A percentile compares a stretch with the other conserved stretches of the same genome.
Evolutionary conservation across 73 alveolate genomes (phyloP).

Genomic region (Durusdinium trenchii): DNA sequence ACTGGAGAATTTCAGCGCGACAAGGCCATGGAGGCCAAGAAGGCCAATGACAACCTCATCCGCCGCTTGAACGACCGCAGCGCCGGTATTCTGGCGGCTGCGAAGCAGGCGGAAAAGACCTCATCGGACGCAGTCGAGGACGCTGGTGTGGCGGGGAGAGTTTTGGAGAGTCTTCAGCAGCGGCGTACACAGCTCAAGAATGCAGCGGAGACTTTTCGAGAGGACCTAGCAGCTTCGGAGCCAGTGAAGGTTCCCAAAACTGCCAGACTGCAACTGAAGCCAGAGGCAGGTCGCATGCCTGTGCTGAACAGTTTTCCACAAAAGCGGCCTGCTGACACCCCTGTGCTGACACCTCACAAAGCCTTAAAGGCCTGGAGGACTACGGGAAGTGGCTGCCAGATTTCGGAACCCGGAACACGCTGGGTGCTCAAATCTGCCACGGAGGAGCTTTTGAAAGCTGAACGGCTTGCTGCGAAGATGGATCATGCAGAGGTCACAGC

Average conservation of each 20-base stretch:
- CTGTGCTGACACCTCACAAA: not conserved
- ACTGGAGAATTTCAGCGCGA: slow-evolving; percentile 68
- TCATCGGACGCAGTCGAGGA: not conserved
- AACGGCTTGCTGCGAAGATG: slow-evolving; percentile 8
- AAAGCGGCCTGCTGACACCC: not conserved
- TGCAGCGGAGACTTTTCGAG: slow-evolving; percentile 18
- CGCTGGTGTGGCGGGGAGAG: not conserved
- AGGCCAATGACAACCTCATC: slow-evolving; percentile 34
- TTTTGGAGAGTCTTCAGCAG: not conserved
- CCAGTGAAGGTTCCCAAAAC: not conserved
- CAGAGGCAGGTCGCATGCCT: slow-evolving; percentile 33
- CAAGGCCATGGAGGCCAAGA: not conserved
- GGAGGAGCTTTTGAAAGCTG: slow-evolving; percentile 62
- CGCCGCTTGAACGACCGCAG: slow-evolving; percentile 82
- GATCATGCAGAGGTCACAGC: not conserved
- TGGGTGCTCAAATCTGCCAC: slow-evolving; percentile 66
- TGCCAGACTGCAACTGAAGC: slow-evolving; percentile 22
- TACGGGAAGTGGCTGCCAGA: not conserved
- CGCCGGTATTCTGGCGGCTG: slow-evolving; percentile 14
- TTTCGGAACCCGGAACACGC: slow-evolving; percentile 60
- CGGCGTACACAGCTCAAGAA: slow-evolving; percentile 8
- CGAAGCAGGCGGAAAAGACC: not conserved
- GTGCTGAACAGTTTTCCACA: not conserved
- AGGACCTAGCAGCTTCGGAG: not conserved
- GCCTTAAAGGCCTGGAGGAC: not conserved